phyloP scores from a whole-genome alignment of 805 yeast genomes.

The Starmerella asiatica region DNA sequence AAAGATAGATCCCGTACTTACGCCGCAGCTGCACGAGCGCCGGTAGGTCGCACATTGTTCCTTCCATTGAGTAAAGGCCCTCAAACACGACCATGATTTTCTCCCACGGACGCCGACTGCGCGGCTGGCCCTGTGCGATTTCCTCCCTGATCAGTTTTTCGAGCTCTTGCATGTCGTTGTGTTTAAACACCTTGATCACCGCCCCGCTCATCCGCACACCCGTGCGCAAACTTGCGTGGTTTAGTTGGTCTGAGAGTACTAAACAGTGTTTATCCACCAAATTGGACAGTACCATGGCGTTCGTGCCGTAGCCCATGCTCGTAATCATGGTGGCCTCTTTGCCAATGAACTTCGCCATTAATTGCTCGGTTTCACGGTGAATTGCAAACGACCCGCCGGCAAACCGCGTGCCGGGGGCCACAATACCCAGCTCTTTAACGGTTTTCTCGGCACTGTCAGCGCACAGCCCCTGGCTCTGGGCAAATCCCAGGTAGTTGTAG shows the following conservation, averaged over 20 bases:
- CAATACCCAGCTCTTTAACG: conserved; percentile 58
- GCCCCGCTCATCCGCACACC: conserved; percentile 92
- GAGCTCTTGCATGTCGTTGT: conserved; percentile 71
- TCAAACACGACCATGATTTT: conserved; percentile 67
- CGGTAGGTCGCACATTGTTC: conserved; percentile 76
- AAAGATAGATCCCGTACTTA: conserved; percentile 77
- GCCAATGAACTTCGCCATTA: conserved; percentile 76
- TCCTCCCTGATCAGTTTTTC: conserved; percentile 69
- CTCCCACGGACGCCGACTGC: conserved; percentile 92
- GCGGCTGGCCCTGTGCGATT: conserved; percentile 88
- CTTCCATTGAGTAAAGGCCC: conserved; percentile 68
- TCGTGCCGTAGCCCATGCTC: conserved; percentile 94
- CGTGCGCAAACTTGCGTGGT: conserved; percentile 90
- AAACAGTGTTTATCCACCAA: conserved; percentile 77
- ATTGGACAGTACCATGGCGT: conserved; percentile 73
- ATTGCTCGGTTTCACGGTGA: conserved; percentile 58
- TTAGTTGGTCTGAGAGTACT: conserved; percentile 84
- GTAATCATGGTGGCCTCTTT: conserved; percentile 77
- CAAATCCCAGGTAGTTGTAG: conserved; percentile 92
- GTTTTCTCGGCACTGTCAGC: conserved; percentile 59
- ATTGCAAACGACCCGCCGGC: conserved; percentile 63
- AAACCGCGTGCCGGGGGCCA: conserved; percentile 66
- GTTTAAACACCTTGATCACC: conserved; percentile 79
- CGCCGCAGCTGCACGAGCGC: conserved; percentile 55
- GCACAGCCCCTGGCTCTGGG: conserved; percentile 86